phyloP scores from a whole-genome alignment of 495 filamentous ascomycete genomes.

The Sordaria brevicollis region DNA sequence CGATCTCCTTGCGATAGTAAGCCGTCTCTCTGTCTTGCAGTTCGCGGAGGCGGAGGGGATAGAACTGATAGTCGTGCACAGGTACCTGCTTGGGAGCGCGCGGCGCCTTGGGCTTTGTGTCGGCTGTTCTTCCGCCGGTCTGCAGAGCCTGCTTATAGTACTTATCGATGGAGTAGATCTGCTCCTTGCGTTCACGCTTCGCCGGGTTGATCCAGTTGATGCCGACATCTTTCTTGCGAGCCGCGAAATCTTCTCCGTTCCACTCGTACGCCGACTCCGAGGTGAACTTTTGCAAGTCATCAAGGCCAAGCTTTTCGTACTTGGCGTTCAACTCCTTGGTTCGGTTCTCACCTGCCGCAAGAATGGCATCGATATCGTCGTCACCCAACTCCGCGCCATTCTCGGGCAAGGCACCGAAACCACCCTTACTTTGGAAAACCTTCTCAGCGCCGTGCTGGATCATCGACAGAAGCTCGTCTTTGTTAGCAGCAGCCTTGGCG shows the following conservation, averaged over 20 bases:
- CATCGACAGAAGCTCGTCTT: slow-evolving; percentile 94
- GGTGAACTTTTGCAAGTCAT: slow-evolving; percentile 95
- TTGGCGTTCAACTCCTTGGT: slow-evolving; percentile 83
- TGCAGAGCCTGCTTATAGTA: slow-evolving; percentile 90
- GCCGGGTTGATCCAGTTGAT: slow-evolving; percentile 97
- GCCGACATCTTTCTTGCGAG: slow-evolving; percentile 88
- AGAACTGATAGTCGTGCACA: slow-evolving; percentile 97
- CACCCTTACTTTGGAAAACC: slow-evolving; percentile 65
- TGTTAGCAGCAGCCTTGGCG: slow-evolving; percentile 75
- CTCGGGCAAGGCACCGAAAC: slow-evolving; percentile 43
- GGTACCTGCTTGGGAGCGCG: slow-evolving; percentile 86
- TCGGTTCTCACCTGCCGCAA: slow-evolving; percentile 77
- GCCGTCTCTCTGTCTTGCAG: slow-evolving; percentile 95
- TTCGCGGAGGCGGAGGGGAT: slow-evolving; percentile 67
- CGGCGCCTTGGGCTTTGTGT: slow-evolving; percentile 90
- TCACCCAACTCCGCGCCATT: slow-evolving; percentile 60
- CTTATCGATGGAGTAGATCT: slow-evolving; percentile 96
- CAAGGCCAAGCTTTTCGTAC: slow-evolving; percentile 96
- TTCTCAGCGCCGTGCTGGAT: slow-evolving; percentile 98
- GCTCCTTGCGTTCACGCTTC: slow-evolving; percentile 97
- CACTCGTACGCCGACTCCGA: slow-evolving; percentile 97
- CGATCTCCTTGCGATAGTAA: slow-evolving; percentile 88
- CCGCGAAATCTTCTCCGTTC: slow-evolving; percentile 93
- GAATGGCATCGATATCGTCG: slow-evolving; percentile 80
- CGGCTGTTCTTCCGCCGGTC: slow-evolving; percentile 74